Evolutionary conservation across 2,329 filamentous ascomycete species (phyloP).

Genomic region (Alternaria burnsii): DNA sequence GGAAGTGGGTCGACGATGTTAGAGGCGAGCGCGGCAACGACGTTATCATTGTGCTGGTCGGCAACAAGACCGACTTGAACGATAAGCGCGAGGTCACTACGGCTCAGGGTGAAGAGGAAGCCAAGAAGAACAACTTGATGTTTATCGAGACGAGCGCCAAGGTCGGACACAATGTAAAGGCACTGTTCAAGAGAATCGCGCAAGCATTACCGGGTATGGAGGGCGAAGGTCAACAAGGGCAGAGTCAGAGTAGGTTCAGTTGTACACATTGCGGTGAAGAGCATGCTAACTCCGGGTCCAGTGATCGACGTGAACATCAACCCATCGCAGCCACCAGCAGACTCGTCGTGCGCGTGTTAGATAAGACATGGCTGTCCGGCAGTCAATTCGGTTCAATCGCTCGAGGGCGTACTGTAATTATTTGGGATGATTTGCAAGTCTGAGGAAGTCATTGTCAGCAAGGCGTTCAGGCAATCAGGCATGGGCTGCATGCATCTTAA

Average conservation of each 20-base stretch:
- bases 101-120: constrained; percentile 95
- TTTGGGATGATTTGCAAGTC: constrained; percentile 38
- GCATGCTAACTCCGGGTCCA: constrained; percentile 49
- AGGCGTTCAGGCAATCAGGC: constrained; percentile 50
- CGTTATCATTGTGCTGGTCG: constrained; percentile 97
- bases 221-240: constrained; percentile 79
- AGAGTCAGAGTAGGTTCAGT: constrained; percentile 76
- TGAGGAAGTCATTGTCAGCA: constrained; percentile 48
- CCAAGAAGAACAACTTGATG: constrained; percentile 97
- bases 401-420: constrained; percentile 48
- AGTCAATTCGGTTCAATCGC: constrained; percentile 27
- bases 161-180: constrained; percentile 97
- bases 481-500: constrained; percentile 27
- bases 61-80: constrained; percentile 98
- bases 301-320: constrained; percentile 95
- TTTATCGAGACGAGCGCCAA: constrained; percentile 99
- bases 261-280: background rate
- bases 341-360: constrained; percentile 57
- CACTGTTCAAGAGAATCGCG: constrained; percentile 95
- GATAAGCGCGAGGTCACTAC: constrained; percentile 98
- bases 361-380: constrained; percentile 6
- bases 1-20: constrained; percentile 99
- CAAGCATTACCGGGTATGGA: constrained; percentile 98
- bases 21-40: constrained; percentile 96
- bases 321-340: constrained; percentile 69